Evolutionary conservation across 2,329 filamentous ascomycete genomes (phyloP), one percentile per base, ranked within the genome.

Genomic region (Pseudogymnoascus sp.): DNA sequence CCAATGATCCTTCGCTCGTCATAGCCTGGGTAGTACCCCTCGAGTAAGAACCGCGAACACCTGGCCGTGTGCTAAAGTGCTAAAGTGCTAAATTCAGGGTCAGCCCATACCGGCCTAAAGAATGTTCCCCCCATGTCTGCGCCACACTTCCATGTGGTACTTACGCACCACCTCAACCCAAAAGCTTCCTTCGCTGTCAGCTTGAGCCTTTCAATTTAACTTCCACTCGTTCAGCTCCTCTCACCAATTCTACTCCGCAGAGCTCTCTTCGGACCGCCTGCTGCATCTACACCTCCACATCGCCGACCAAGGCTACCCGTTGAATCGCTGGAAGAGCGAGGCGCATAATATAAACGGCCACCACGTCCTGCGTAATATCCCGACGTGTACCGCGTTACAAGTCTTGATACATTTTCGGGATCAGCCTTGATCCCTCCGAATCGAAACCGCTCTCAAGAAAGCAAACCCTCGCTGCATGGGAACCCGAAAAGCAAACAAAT

Each of bases 81-180:
- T n/a, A 30, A 30, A 2, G 14, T 47, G 14, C 41, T 47, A 47
- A 47, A 47, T 47, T 47, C 41, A 47, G 41, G 41, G 41, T 47
- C 41, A 47, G 41, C 20, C 41, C 41, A 47, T 47, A 7, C 22
- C 20, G 14, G 4, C 41, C 41, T 47, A 47, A 47, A 47, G 41
- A 47, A 47, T 47, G 41, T 47, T 47, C 41, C 41, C 41, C 41
- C 41, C n/a, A 47, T 47, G 41, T 47, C 22, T 47, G 41, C 41
- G 41, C 41, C 41, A 47, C 41, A 47, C 41, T 47, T 47, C 41
- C 22, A 47, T 47, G 22, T 47, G 41, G 41, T 47, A 47, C 41
- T 47, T 47, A 47, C 41, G 41, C 41, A 47, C 41, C 41, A 47
- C 41, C 41, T 47, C 41, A 47, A 47, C 41, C 41, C 41, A 47